Conservation (phyloP, 345 rosid species). For the Corymbia maculata region DNA sequence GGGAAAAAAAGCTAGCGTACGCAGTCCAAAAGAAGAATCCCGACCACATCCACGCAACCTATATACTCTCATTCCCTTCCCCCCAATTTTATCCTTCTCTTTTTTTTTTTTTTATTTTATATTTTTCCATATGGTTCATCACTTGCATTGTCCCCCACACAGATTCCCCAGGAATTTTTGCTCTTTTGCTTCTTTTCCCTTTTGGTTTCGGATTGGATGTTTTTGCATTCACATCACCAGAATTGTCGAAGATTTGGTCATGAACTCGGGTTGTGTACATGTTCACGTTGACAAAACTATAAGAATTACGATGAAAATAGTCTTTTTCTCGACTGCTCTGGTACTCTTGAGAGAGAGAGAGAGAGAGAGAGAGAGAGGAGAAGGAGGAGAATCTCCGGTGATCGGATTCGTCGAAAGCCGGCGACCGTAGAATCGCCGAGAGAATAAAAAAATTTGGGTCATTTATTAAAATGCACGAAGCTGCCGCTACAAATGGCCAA, state of each 20-base stretch:
- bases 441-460: not conserved
- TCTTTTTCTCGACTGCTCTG: not conserved
- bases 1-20: constrained; percentile 30
- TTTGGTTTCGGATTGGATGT: not conserved
- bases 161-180: not conserved
- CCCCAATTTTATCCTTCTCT: not conserved
- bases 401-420: not conserved
- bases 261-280: not conserved
- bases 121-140: not conserved
- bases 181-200: not conserved
- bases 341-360: not conserved
- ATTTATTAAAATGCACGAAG: not conserved
- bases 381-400: not conserved
- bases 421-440: not conserved
- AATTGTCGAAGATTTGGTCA: not conserved
- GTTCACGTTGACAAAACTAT: not conserved
- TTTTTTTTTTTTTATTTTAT: not conserved
- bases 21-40: constrained; percentile 52
- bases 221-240: not conserved
- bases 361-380: not conserved
- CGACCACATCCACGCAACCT: constrained; percentile 22
- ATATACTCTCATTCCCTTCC: constrained; percentile 1
- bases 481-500: not conserved
- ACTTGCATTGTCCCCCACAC: not conserved
- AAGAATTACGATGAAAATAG: not conserved